Base-by-base conservation (phyloP, 73 alveolate species). In the Effrenium voratum region DNA sequence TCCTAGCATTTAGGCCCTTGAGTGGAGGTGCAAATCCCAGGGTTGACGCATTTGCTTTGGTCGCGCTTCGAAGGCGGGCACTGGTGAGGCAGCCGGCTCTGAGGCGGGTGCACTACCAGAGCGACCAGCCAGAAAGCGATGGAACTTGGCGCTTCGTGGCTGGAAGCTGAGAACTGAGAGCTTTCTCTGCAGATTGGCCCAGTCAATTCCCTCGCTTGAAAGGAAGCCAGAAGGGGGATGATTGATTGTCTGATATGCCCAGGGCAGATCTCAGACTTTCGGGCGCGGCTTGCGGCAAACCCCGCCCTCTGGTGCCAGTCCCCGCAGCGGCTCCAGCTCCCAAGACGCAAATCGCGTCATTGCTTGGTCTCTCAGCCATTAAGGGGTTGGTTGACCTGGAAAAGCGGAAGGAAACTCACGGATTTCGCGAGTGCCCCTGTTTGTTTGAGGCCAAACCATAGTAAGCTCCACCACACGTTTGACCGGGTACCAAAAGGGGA, bases 21-120 rank as follows among this genome's bases (percentile, higher is more conserved):
- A n/a, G n/a, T n/a, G n/a, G n/a, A n/a, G n/a, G n/a, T n/a, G n/a
- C n/a, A n/a, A n/a, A n/a, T n/a, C n/a, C n/a, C n/a, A n/a, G n/a
- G n/a, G n/a, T n/a, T n/a, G n/a, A n/a, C n/a, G n/a, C n/a, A n/a
- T n/a, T n/a, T n/a, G n/a, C n/a, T n/a, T n/a, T n/a, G n/a, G n/a
- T n/a, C n/a, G n/a, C n/a, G n/a, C n/a, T n/a, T n/a, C n/a, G n/a
- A n/a, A n/a, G n/a, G n/a, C n/a, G n/a, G n/a, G n/a, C n/a, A n/a
- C n/a, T n/a, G n/a, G n/a, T n/a, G n/a, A n/a, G n/a, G 63, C 63
- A 52, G 63, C 63, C 63, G 8, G 63, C 63, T 5, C 12, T 34
- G 24, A 82, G 92, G 92, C 92, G 92, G 16, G 46, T 82, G 40
- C 92, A 82, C 50, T 82, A 82, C 73, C 75, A 82, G 41, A 82